Base-by-base conservation (phyloP, 768 basidiomycete genomes). In the Megacollybia marginata region DNA sequence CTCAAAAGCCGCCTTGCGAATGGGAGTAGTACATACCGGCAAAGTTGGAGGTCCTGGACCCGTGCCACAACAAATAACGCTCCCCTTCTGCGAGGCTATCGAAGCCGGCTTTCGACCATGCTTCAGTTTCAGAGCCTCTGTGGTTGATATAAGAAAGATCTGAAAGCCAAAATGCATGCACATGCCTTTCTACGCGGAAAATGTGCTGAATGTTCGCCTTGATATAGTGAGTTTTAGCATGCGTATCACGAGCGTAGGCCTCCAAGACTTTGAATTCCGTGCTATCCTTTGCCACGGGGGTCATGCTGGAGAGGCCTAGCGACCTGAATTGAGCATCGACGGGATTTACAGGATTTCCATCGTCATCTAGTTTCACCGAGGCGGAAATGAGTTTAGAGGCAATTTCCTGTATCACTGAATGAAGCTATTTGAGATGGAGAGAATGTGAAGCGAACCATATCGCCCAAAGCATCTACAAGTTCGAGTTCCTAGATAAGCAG, bases 401-500 rank as follows among this genome's bases (percentile, higher is more conserved):
- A 49, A 83, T 65, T 69, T 81, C 79, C 77, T 79, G 47, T 1
- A 15, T 35, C 42, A 48, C 20, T 9, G 16, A 10, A 15, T 23
- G 47, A 18, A 40, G 18, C 9, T 28, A 50, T 23, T 15, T 52
- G 8, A 20, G 16, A 49, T 33, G 42, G 2, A 18, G 47, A 18
- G 10, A 8, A 36, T 19, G 34, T 9, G 10, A 20, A 38, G 5
- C 38, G n/a, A 53, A 75, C 78, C 81, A 83, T 82, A 57, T 83
- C 80, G 2, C 79, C 79, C 19, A 83, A 71, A 16, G 80, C 78
- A 53, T 82, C 81, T 13, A 82, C 79, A 18, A 81, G 72, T n/a
- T 79, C 77, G 38, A 82, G 70, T 66, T 82, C 79, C 73, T 76
- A 56, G 11, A 33, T 16, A 18, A 15, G 33, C 33, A 28, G 49